Percentiles rank a stretch among this genome's conserved stretches.
Evolutionary conservation across 208 protist genomes (phyloP).

Genomic region (Wallacemonas sp.): DNA sequence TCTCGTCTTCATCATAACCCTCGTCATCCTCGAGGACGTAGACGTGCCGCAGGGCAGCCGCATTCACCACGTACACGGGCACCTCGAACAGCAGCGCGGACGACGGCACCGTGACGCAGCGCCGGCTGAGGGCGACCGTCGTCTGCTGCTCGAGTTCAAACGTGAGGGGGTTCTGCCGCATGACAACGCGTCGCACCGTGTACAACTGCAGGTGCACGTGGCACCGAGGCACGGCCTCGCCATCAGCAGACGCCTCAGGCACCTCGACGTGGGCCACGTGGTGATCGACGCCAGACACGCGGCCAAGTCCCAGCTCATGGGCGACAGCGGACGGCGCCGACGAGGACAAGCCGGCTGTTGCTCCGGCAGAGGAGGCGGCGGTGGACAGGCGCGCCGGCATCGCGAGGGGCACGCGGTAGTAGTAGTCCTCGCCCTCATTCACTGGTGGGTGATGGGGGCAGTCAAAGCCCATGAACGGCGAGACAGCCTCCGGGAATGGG

Average conservation of each 20-base stretch:
- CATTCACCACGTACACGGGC: constrained; percentile 65
- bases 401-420: constrained; percentile 33
- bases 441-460: constrained; percentile 28
- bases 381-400: no score
- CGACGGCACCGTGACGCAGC: constrained; percentile 24
- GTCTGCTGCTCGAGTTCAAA: constrained; percentile 49
- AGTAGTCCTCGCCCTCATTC: constrained; percentile 65
- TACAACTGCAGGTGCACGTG: constrained; percentile 56
- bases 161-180: constrained; percentile 48
- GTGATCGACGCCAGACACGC: constrained; percentile 36
- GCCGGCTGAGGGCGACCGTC: constrained; percentile 36
- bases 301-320: constrained; percentile 35
- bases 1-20: not conserved
- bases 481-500: not conserved
- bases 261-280: not conserved
- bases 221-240: no score
- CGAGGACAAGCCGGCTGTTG: not conserved
- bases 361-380: not conserved
- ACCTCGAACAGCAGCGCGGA: constrained; percentile 56
- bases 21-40: constrained; percentile 60
- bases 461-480: not conserved
- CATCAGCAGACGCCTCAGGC: not conserved
- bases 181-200: constrained; percentile 33
- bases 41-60: constrained; percentile 48
- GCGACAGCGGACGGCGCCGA: constrained; percentile 23